Evolutionary conservation across 2,329 filamentous ascomycete species (phyloP), one percentile per base, ranked within the genome.

Genomic region (Cladosporium sp.): DNA sequence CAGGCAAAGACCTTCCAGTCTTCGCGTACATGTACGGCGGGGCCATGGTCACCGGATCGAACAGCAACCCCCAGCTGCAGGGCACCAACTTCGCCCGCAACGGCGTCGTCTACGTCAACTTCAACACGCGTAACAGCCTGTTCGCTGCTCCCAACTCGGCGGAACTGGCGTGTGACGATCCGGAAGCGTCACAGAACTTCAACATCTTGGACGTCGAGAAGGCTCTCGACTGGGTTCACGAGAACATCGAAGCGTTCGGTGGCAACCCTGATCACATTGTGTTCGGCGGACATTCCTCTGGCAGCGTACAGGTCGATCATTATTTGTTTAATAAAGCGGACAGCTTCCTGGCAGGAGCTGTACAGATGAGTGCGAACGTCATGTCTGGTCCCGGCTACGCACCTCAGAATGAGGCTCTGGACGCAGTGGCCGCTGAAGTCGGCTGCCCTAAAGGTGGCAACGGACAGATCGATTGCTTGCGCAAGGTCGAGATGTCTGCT

Each of bases 201-300:
- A 59, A 55, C 72, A 75, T 77, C 60, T 62, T 65, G 8, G 70
- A 31, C 21, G 28, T 62, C 10, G 28, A 40, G 8, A 60, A 65
- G 21, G 46, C 62, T 10, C 33, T 67, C 1, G 35, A 81, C 31
- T 83, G 81, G 81, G 76, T 79, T 1, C 72, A 76, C 23, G 72
- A 72, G 11, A 80, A 83, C 62, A 82, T 83, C 44, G 74, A 65
- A 3, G 70, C 72, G 5, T 83, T 83, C 73, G 91, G 91, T 11
- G 91, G 91, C n/a, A 90, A 93, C 73, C 89, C 90, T 0, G 80
- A 82, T 18, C 91, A 90, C 74, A 90, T 93, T 8, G 89, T 93
- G 66, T 92, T 88, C 88, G 91, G 91, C 26, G 88, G 61, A 11
- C 61, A 63, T 31, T 63, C 61, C 16, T 80, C 78, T 0, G 78